Percentiles rank a stretch among this genome's conserved stretches.
phyloP scores from a whole-genome alignment of 345 rosid genomes.

The Crucihimalaya himalaica region DNA sequence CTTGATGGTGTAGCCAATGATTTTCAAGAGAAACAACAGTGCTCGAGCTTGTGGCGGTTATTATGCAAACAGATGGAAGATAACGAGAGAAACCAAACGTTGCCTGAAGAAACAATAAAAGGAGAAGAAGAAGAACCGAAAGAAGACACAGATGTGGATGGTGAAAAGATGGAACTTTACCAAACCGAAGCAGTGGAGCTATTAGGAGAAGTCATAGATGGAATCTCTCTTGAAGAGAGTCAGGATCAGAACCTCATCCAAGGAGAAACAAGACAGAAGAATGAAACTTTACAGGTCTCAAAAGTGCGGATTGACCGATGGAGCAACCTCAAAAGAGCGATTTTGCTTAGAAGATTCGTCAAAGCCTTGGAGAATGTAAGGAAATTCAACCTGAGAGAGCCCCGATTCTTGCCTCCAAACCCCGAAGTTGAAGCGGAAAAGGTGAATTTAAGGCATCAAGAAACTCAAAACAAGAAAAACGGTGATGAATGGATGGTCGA shows the following conservation, averaged over 20 bases:
- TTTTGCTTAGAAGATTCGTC: slow-evolving; percentile 70
- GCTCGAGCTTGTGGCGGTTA: slow-evolving; percentile 67
- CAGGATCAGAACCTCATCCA: slow-evolving; percentile 42
- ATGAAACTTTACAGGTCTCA: slow-evolving; percentile 32
- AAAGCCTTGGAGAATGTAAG: slow-evolving; percentile 77
- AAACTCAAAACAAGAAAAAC: slow-evolving; percentile 56
- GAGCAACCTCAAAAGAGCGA: slow-evolving; percentile 75
- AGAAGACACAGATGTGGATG: slow-evolving; percentile 33
- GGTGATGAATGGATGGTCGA: slow-evolving; percentile 94
- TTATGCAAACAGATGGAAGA: slow-evolving; percentile 75
- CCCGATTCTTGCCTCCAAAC: slow-evolving; percentile 49
- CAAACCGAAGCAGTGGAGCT: slow-evolving; percentile 75
- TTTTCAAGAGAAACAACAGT: slow-evolving; percentile 58
- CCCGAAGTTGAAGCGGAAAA: slow-evolving; percentile 56
- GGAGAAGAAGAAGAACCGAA: slow-evolving; percentile 29
- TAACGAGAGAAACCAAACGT: slow-evolving; percentile 46
- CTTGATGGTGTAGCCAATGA: slow-evolving; percentile 37
- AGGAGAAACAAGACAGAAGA: slow-evolving; percentile 23
- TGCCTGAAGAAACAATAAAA: slow-evolving; percentile 38
- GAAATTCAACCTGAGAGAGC: slow-evolving; percentile 53
- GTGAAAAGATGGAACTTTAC: slow-evolving; percentile 43
- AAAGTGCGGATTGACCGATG: slow-evolving; percentile 53
- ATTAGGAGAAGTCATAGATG: slow-evolving; percentile 87
- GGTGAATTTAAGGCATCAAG: slow-evolving; percentile 69
- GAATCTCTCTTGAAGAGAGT: slow-evolving; percentile 61